These are phyloP conservation scores for Termitomyces sp. DNA, from an alignment of 768 basidiomycete species.

Conservation along the genomic window DNA sequence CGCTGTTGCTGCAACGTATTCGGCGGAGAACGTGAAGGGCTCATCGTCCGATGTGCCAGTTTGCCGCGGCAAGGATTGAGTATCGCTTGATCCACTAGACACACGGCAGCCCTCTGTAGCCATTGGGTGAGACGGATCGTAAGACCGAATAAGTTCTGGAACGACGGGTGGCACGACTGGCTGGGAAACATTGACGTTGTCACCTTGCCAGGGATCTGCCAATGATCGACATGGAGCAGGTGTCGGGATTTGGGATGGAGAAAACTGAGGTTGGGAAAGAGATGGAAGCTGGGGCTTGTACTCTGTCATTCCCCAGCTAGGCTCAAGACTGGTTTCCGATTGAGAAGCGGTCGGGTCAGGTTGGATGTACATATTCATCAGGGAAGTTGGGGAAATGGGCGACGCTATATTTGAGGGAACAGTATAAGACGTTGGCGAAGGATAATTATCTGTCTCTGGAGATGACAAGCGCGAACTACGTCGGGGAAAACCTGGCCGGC, in stretches of 20 bases:
- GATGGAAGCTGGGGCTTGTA: constrained; percentile 8
- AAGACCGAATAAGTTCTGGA: not conserved
- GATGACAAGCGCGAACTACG: constrained; percentile 30
- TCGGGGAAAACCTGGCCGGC: constrained; percentile 23
- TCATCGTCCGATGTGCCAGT: constrained; percentile 23
- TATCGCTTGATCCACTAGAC: not conserved
- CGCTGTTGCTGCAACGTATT: constrained; percentile 28
- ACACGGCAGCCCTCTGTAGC: not conserved
- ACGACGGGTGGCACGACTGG: not conserved
- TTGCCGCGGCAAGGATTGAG: constrained; percentile 11
- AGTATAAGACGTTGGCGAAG: constrained; percentile 13
- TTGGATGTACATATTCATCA: constrained; percentile 6
- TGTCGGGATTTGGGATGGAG: not conserved
- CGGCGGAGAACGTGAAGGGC: constrained; percentile 28
- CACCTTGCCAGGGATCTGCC: constrained; percentile 2
- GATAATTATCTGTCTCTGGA: constrained; percentile 25
- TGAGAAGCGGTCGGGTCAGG: constrained; percentile 1
- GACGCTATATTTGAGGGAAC: constrained; percentile 13
- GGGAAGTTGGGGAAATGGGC: constrained; percentile 16
- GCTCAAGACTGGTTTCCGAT: not conserved
- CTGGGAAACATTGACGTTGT: not conserved
- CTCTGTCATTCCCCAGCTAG: constrained; percentile 5
- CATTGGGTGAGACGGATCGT: not conserved
- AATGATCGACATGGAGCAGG: not conserved
- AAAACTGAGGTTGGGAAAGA: constrained; percentile 1